phyloP scores from a whole-genome alignment of 2,329 filamentous ascomycete species.

The Alternaria hordeiaustralica region DNA sequence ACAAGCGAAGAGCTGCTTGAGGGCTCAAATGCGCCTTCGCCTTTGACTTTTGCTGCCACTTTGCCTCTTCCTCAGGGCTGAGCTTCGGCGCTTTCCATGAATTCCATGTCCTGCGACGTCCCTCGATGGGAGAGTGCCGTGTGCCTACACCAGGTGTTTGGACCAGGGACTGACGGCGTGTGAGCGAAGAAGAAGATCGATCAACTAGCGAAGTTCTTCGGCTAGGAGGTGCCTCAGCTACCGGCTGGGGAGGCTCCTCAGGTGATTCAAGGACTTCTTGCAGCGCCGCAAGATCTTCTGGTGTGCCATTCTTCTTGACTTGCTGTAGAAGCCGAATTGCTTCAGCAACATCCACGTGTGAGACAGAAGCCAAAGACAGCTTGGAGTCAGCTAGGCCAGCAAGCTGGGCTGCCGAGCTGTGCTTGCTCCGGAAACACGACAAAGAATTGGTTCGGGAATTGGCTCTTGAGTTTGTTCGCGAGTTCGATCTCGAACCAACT shows the following conservation, averaged over 20 bases:
- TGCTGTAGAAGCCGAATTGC: conserved; percentile 56
- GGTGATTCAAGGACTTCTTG: conserved; percentile 39
- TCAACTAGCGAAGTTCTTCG: conserved; percentile 29
- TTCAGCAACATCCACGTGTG: conserved; percentile 52
- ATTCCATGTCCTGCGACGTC: conserved; percentile 44
- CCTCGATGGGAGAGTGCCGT: conserved; percentile 39
- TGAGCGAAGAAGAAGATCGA: conserved; percentile 38
- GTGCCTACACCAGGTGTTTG: conserved; percentile 51
- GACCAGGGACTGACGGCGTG: conserved; percentile 48
- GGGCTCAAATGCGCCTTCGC: conserved; percentile 29
- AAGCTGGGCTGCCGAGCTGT: conserved; percentile 32
- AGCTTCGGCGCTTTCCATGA: conserved; percentile 38
- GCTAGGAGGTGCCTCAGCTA: conserved; percentile 25
- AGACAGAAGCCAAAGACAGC: conserved; percentile 39
- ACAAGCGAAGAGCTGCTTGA: conserved; percentile 27
- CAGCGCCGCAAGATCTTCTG: conserved; percentile 56
- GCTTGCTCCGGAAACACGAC: conserved; percentile 33
- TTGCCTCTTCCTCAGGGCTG: conserved; percentile 33
- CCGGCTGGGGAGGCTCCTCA: conserved; percentile 12
- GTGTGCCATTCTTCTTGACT: conserved; percentile 56
- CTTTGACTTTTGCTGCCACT: conserved; percentile 34
- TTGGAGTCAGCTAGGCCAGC: conserved; percentile 33
- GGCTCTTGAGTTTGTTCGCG: conserved; percentile 22
- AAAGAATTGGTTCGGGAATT: conserved; percentile 33
- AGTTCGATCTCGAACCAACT: conserved; percentile 36